A percentile compares a stretch with the other conserved stretches of the same genome.
Conservation (phyloP, 129 eudicot species). For the Chrysanthemum lavandulifolium region DNA sequence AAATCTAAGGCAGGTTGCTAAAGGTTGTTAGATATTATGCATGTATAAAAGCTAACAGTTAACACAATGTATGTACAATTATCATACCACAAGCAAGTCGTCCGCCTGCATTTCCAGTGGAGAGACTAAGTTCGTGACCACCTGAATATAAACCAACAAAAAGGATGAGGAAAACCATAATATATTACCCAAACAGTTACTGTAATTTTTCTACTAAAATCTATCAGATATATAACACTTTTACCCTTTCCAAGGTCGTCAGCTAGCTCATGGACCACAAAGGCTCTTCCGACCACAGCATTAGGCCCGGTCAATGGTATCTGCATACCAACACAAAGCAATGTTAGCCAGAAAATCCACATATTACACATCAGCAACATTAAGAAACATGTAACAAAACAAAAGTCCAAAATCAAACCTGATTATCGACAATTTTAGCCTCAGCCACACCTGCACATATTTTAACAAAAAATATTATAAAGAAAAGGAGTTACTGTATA, state of each 20-base stretch:
- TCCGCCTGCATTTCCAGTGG: conserved; percentile 98
- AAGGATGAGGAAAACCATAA: conserved; percentile 8
- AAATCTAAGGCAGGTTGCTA: too few relatives aligned
- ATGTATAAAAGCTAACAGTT: not conserved
- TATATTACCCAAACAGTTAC: not conserved
- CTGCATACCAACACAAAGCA: conserved; percentile 38
- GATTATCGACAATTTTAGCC: conserved; percentile 81
- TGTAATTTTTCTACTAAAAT: too few relatives aligned
- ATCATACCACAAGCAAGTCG: conserved; percentile 90
- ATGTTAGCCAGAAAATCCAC: conserved; percentile 8
- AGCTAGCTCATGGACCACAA: conserved; percentile 91
- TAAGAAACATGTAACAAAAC: not conserved
- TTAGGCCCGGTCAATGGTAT: conserved; percentile 87
- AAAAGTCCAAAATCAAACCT: conserved; percentile 44
- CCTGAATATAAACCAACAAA: conserved; percentile 41
- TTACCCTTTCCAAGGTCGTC: conserved; percentile 99
- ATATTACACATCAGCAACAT: conserved; percentile 5
- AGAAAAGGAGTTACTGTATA: not conserved
- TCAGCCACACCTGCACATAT: conserved; percentile 78
- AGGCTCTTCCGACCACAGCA: conserved; percentile 90
- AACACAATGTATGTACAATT: not conserved
- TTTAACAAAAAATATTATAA: conserved; percentile 7
- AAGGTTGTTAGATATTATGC: too few relatives aligned
- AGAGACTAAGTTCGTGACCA: conserved; percentile 92
- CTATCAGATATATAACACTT: not conserved